A percentile compares a stretch with the other conserved stretches of the same genome.
These are phyloP conservation scores for Colletotrichum nymphaeae DNA, from an alignment of 2,329 filamentous ascomycete species.

Conservation along the genomic window DNA sequence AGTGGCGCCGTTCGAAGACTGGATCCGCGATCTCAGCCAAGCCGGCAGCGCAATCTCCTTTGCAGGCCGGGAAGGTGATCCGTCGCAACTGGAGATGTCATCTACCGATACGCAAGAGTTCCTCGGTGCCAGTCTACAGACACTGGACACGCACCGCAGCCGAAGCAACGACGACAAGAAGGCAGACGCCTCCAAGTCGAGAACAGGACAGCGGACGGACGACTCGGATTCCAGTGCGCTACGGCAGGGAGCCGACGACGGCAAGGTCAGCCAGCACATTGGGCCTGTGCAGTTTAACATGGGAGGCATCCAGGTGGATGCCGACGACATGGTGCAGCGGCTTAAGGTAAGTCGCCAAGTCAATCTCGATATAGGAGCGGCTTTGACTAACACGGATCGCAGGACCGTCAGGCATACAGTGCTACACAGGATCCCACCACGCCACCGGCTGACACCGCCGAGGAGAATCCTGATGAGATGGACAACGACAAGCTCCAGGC, in stretches of 20 bases:
- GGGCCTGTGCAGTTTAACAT: conserved; percentile 98
- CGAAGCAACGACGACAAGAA: conserved; percentile 59
- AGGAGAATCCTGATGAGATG: conserved; percentile 54
- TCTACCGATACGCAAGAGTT: conserved; percentile 84
- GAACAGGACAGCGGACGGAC: conserved; percentile 36
- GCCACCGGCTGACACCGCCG: conserved; percentile 46
- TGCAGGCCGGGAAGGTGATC: conserved; percentile 59
- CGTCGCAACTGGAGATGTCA: conserved; percentile 67
- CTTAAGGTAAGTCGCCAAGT: conserved; percentile 70
- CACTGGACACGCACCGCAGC: conserved; percentile 74
- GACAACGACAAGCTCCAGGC: conserved; percentile 69
- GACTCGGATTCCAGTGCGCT: conserved; percentile 39
- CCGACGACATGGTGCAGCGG: conserved; percentile 90
- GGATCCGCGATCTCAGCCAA: conserved; percentile 79
- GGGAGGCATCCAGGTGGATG: conserved; percentile 95
- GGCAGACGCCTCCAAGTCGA: conserved; percentile 39
- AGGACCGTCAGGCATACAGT: conserved; percentile 69
- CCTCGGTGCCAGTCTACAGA: conserved; percentile 78
- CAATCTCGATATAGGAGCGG: too few relatives aligned
- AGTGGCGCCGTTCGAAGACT: conserved; percentile 81
- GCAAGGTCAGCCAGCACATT: conserved; percentile 80
- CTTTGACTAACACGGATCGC: conserved; percentile 37
- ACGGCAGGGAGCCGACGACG: conserved; percentile 47
- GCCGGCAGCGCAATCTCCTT: conserved; percentile 64
- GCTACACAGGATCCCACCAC: conserved; percentile 56